Conservation (phyloP, 2,329 filamentous ascomycete genomes). For the Alternaria alternata region DNA sequence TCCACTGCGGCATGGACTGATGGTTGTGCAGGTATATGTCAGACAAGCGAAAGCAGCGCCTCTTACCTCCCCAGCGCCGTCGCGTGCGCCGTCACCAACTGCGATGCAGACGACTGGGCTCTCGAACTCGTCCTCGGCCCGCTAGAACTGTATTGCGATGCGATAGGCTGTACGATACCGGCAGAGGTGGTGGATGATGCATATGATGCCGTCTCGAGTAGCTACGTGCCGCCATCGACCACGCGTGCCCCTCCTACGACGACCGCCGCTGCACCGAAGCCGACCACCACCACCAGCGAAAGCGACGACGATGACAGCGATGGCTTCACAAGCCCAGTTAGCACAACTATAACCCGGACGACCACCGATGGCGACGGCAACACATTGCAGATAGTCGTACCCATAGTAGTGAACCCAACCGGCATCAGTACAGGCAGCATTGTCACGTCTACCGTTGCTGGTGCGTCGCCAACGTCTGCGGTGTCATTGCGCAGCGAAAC, state of each 20-base stretch:
- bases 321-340: slow-evolving; percentile 24
- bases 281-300: slow-evolving; percentile 10
- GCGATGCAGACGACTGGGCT: slow-evolving; percentile 23
- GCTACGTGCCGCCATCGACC: slow-evolving; percentile 4
- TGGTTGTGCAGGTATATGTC: slow-evolving; percentile 32
- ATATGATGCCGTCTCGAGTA: slow-evolving; percentile 24
- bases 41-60: slow-evolving; percentile 26
- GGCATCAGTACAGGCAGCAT: slow-evolving; percentile 30
- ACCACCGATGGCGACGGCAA: slow-evolving; percentile 32
- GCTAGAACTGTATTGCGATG: slow-evolving; percentile 30
- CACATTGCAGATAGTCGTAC: slow-evolving; percentile 33
- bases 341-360: slow-evolving; percentile 26
- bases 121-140: slow-evolving; percentile 29
- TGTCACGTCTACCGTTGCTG: slow-evolving; percentile 30
- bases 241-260: slow-evolving; percentile 10
- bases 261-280: slow-evolving; percentile 7
- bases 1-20: slow-evolving; percentile 7
- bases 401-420: slow-evolving; percentile 33
- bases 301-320: slow-evolving; percentile 5
- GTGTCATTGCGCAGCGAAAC: slow-evolving; percentile 17
- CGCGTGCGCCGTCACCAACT: slow-evolving; percentile 27
- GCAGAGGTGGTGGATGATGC: slow-evolving; percentile 30
- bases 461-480: slow-evolving; percentile 2
- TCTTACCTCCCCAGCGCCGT: slow-evolving; percentile 30
- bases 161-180: slow-evolving; percentile 26